phyloP scores from a whole-genome alignment of 2,329 filamentous ascomycete species.

The Elsinoe perseae region DNA sequence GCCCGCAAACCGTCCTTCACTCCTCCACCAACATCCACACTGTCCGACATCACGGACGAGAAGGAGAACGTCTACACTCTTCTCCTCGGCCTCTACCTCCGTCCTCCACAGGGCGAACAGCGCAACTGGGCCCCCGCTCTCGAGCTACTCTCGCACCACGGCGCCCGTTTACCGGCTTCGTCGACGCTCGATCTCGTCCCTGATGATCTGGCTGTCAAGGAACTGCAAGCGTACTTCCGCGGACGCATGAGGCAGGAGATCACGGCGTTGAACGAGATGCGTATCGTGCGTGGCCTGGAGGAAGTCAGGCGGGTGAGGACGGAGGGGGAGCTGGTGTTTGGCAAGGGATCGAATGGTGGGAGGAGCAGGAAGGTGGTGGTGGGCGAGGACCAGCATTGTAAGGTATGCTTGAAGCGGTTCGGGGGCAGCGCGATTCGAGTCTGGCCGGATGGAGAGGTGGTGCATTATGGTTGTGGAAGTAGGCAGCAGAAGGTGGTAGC shows the following conservation, averaged over 20 bases:
- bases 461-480: slow-evolving; percentile 43
- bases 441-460: slow-evolving; percentile 58
- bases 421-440: slow-evolving; percentile 88
- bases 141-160: slow-evolving; percentile 81
- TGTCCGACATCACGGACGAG: slow-evolving; percentile 16
- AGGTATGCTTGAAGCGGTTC: slow-evolving; percentile 86
- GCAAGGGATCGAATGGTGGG: slow-evolving; percentile 53
- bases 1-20: not conserved
- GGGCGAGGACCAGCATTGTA: slow-evolving; percentile 79
- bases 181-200: slow-evolving; percentile 84
- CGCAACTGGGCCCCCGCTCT: slow-evolving; percentile 64
- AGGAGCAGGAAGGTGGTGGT: slow-evolving; percentile 67
- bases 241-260: slow-evolving; percentile 84
- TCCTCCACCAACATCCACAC: slow-evolving; percentile 1
- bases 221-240: slow-evolving; percentile 84
- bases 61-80: slow-evolving; percentile 75
- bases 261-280: slow-evolving; percentile 68
- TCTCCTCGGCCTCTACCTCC: slow-evolving; percentile 80
- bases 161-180: slow-evolving; percentile 78
- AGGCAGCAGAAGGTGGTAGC: slow-evolving; percentile 15
- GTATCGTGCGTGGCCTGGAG: slow-evolving; percentile 67
- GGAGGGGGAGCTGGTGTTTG: slow-evolving; percentile 65
- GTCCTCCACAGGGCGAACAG: slow-evolving; percentile 65
- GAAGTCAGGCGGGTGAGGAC: slow-evolving; percentile 72
- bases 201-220: slow-evolving; percentile 63